These are phyloP conservation scores for Pseudocercospora cruenta DNA, from an alignment of 2,329 filamentous ascomycete genomes.

Conservation along the genomic window DNA sequence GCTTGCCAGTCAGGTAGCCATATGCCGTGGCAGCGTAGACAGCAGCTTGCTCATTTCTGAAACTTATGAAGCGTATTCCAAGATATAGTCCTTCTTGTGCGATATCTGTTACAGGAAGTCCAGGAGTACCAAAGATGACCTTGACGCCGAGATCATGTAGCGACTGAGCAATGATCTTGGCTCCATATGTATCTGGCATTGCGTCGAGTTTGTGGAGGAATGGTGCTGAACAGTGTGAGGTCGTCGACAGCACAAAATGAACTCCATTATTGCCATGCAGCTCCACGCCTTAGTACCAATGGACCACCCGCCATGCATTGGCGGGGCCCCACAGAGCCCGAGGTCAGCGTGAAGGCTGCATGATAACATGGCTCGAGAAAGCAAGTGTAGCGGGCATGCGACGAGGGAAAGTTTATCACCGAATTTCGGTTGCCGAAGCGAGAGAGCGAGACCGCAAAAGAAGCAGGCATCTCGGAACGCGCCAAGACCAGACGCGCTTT, in stretches of 20 bases:
- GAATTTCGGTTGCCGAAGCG: neutral
- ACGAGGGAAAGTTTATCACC: neutral
- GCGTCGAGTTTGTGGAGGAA: neutral
- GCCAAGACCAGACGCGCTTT: neutral
- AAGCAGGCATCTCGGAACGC: neutral
- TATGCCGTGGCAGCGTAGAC: slow-evolving; percentile 62
- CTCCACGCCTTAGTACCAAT: neutral
- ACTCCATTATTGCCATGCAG: slow-evolving; percentile 1
- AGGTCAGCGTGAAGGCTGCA: slow-evolving; percentile 16
- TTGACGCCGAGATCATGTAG: slow-evolving; percentile 54
- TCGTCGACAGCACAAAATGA: neutral
- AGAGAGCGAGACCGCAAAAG: neutral
- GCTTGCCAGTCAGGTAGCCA: slow-evolving; percentile 60
- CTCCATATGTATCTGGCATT: slow-evolving; percentile 37
- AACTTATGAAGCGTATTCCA: slow-evolving; percentile 62
- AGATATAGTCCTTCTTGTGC: slow-evolving; percentile 60
- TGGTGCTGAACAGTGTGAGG: neutral
- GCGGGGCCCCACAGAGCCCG: slow-evolving; percentile 5
- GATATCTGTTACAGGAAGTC: slow-evolving; percentile 61
- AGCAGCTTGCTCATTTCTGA: slow-evolving; percentile 63
- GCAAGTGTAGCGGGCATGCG: neutral
- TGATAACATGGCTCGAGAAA: slow-evolving; percentile 8
- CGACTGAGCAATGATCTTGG: slow-evolving; percentile 53
- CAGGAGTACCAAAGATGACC: slow-evolving; percentile 58
- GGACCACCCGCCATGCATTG: neutral